Conservation (phyloP, 768 basidiomycete species). For the Mycena indigotica region DNA sequence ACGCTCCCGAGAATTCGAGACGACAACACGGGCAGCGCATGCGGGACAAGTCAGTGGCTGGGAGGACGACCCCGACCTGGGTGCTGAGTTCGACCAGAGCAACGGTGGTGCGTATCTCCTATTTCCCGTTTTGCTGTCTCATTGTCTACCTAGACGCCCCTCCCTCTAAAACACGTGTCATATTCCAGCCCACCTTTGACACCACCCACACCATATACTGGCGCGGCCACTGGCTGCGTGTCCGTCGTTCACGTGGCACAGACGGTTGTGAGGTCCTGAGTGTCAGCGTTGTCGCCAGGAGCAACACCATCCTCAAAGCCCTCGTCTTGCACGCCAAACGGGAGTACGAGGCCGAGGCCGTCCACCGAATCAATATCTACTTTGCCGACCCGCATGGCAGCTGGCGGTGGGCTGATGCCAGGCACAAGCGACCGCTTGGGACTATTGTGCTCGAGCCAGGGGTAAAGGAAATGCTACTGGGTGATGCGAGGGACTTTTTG, state of each 20-base stretch:
- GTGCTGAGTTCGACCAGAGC: slow-evolving; percentile 23
- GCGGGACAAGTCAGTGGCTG: slow-evolving; percentile 54
- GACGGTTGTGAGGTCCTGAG: slow-evolving; percentile 73
- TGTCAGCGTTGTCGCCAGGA: slow-evolving; percentile 84
- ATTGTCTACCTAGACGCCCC: slow-evolving; percentile 44
- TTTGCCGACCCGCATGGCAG: slow-evolving; percentile 86
- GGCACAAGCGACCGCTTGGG: slow-evolving; percentile 86
- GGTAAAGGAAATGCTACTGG: slow-evolving; percentile 86
- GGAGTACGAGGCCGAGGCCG: slow-evolving; percentile 84
- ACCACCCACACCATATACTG: slow-evolving; percentile 90
- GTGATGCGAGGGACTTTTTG: slow-evolving; percentile 82
- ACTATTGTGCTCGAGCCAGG: slow-evolving; percentile 87
- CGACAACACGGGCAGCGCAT: slow-evolving; percentile 73
- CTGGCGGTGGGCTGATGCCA: slow-evolving; percentile 86
- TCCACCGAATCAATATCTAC: slow-evolving; percentile 84
- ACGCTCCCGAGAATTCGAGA: slow-evolving; percentile 86
- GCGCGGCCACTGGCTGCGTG: slow-evolving; percentile 80
- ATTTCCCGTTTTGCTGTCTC: background rate
- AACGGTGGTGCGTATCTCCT: slow-evolving; percentile 39
- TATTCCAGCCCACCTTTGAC: slow-evolving; percentile 87
- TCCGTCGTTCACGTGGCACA: slow-evolving; percentile 49
- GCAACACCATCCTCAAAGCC: slow-evolving; percentile 82
- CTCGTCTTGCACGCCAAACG: slow-evolving; percentile 89
- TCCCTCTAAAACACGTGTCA: slow-evolving; percentile 76
- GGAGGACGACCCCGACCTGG: slow-evolving; percentile 37